These are phyloP conservation scores for Malania oleifera DNA, from an alignment of 164 flowering plant genomes.

Conservation along the genomic window DNA sequence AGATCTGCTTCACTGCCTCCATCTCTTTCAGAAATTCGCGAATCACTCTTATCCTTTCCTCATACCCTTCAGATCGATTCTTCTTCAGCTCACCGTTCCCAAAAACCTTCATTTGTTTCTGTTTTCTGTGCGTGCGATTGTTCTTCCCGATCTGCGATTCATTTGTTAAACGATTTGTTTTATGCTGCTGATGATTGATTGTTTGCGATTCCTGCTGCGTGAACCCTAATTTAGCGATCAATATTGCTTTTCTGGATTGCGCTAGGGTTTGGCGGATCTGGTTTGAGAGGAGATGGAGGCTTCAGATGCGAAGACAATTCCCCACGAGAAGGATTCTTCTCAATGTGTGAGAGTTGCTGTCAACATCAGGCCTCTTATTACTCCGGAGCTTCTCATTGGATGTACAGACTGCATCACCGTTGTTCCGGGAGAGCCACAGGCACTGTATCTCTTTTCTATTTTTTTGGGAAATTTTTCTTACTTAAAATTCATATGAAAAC, in stretches of 20 bases:
- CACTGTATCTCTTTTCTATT: constrained; percentile 5
- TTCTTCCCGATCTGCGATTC: background rate
- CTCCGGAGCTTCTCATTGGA: constrained; percentile 67
- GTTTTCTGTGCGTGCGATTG: no score
- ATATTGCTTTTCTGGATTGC: background rate
- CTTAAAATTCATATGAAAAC: background rate
- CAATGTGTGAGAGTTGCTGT: constrained; percentile 86
- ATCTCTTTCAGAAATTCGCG: no score
- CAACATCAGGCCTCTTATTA: constrained; percentile 75
- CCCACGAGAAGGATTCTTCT: constrained; percentile 30
- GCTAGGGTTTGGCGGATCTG: background rate
- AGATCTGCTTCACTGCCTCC: no score
- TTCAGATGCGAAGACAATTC: constrained; percentile 19
- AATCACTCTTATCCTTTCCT: no score
- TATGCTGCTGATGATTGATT: background rate
- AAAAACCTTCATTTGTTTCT: no score
- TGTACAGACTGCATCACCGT: constrained; percentile 78
- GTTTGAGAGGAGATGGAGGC: constrained; percentile 35
- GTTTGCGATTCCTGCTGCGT: background rate
- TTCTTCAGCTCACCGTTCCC: no score
- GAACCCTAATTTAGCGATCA: background rate
- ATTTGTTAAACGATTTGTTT: background rate
- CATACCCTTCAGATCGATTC: no score
- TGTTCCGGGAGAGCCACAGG: constrained; percentile 86
- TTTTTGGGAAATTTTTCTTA: background rate